Evolutionary conservation across 1,284 basidiomycete species (phyloP).

Genomic region (Puccinia horiana): DNA sequence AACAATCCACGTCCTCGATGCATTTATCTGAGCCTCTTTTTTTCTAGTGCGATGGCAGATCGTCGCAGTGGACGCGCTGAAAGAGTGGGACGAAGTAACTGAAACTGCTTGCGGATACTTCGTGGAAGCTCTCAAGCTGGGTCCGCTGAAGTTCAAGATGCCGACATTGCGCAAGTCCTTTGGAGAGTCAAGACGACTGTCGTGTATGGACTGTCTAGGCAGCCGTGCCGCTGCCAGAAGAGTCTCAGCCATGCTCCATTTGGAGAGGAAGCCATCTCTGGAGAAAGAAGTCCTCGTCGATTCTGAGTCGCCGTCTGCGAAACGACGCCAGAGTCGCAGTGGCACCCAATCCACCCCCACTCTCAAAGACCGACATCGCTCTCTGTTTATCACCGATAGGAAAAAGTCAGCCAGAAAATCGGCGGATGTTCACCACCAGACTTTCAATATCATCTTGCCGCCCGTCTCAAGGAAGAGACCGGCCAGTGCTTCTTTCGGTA

Average conservation of each 20-base stretch:
- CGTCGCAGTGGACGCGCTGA: not conserved
- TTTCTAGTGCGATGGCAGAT: not conserved
- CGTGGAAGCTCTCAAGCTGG: not conserved
- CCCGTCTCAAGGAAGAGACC: not conserved
- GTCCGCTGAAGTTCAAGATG: not conserved
- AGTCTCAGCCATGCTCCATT: not conserved
- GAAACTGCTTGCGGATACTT: not conserved
- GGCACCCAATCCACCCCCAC: no score
- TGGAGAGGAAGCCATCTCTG: not conserved
- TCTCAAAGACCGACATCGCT: no score
- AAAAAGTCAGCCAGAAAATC: not conserved
- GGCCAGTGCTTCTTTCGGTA: not conserved
- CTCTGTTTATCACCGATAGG: not conserved
- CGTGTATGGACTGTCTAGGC: not conserved
- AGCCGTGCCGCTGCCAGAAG: not conserved
- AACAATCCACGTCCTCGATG: not conserved
- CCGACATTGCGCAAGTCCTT: not conserved
- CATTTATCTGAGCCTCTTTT: not conserved
- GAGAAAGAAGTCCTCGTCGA: no score
- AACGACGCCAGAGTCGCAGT: no score
- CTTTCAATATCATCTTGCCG: not conserved
- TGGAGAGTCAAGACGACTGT: not conserved
- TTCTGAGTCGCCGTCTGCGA: no score
- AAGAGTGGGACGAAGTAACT: not conserved
- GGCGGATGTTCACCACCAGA: not conserved